Base-by-base conservation (phyloP, 306 rosid species). In the Cicer judaicum region DNA sequence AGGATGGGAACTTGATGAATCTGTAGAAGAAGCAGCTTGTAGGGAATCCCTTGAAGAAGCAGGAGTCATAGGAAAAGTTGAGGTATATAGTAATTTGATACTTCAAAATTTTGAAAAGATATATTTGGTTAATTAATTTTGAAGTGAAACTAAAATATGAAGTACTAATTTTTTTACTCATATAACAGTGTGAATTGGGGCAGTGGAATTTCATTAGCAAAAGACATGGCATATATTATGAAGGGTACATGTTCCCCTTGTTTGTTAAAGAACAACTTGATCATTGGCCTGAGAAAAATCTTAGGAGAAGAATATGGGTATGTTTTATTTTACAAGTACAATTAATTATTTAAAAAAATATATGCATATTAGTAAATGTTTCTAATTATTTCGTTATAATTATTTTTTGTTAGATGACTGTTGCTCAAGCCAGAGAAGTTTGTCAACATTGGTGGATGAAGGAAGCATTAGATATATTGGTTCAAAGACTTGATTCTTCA, bases 391-490 rank as follows among this genome's bases (percentile, higher is more conserved):
- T 67, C 5, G 72, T 47, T 36, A 1, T 34, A 11, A 13, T 49
- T 11, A 11, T 0, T 43, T 38, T 73, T 18, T 77, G 36, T 19
- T 24, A 93, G 98, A 87, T 94, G 99, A 85, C 63, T 53, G 92
- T 84, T 10, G 76, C 64, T 2, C 84, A 87, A 81, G 99, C 99
- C 1, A 86, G 87, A 86, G 96, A 90, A 79, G 97, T 82, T 41
- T 94, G 99, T 62, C 91, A 87, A 65, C 99, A 94, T 72, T 87
- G 93, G 97, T 94, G 99, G 99, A 94, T 94, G 99, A 90, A 94
- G 78, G 98, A 94, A 80, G 99, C 99, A 41, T 84, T 94, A 41
- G 96, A 94, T 78, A 83, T 82, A 75, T 88, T 94, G 82, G 93
- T 94, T 29, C 81, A 90, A 70, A 62, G 98, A 76, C 81, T 87